Percentiles rank a stretch among this genome's conserved stretches.
phyloP scores from a whole-genome alignment of 2,329 filamentous ascomycete species.

The Diaporthe citri region DNA sequence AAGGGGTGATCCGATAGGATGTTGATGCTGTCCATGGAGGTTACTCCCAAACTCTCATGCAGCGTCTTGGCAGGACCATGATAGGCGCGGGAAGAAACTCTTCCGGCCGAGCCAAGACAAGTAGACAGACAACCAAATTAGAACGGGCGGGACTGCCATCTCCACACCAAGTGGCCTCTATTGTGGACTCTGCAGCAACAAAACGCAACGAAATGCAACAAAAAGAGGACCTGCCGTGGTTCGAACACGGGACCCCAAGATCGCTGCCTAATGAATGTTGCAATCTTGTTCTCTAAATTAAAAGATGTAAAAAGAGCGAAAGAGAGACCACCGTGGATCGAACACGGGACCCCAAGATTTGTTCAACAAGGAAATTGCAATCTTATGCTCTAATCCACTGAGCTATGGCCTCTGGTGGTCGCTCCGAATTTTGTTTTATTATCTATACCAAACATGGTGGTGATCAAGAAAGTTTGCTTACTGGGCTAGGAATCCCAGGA shows the following conservation, averaged over 20 bases:
- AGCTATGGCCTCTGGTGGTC: too few species aligned
- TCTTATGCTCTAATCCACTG: constrained; percentile 12
- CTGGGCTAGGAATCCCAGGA: too few species aligned
- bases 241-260: constrained; percentile 25
- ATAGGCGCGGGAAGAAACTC: not conserved
- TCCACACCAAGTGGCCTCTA: not conserved
- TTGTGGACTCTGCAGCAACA: not conserved
- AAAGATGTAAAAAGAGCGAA: too few species aligned
- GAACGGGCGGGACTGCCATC: not conserved
- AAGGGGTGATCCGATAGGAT: constrained; percentile 6
- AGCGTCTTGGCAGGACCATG: not conserved
- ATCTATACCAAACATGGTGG: too few species aligned
- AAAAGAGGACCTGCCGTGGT: not conserved
- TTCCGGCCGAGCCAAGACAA: constrained; percentile 1
- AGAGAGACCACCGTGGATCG: constrained; percentile 21
- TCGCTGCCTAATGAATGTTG: not conserved
- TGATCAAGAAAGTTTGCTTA: too few species aligned
- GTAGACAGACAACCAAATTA: not conserved
- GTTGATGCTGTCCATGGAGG: not conserved
- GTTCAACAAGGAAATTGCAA: not conserved
- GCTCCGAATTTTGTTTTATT: too few species aligned
- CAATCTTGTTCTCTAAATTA: constrained; percentile 17
- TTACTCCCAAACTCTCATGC: constrained; percentile 2
- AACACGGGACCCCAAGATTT: constrained; percentile 19
- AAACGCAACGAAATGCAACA: not conserved